Evolutionary conservation across 2,329 filamentous ascomycete species (phyloP).

Genomic region (Phialophora tarda): DNA sequence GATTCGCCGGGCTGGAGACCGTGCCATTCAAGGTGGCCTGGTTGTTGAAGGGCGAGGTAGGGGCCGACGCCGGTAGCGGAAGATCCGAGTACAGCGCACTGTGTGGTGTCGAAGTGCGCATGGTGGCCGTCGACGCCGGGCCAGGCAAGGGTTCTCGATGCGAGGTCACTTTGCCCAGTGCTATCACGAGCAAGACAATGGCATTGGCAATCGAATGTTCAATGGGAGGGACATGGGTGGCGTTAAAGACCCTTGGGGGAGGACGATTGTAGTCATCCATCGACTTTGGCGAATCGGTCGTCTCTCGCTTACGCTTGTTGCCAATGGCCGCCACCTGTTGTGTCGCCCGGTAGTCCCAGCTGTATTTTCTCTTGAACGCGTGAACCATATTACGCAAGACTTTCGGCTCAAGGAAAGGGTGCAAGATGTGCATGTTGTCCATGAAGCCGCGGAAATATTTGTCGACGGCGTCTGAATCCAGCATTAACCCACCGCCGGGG

Average conservation of each 20-base stretch:
- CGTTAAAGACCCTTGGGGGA: conserved; percentile 38
- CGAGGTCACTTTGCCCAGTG: conserved; percentile 81
- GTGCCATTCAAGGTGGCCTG: conserved; percentile 32
- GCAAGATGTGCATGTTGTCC: conserved; percentile 65
- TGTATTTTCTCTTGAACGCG: conserved; percentile 57
- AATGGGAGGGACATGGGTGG: conserved; percentile 38
- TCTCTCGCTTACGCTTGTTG: conserved; percentile 39
- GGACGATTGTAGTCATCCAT: conserved; percentile 28
- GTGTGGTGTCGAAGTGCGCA: conserved; percentile 43
- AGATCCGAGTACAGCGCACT: conserved; percentile 35
- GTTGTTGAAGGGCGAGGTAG: conserved; percentile 35
- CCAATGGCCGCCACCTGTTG: conserved; percentile 29
- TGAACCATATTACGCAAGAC: conserved; percentile 60
- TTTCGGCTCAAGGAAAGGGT: conserved; percentile 66
- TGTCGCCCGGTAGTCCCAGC: conserved; percentile 40
- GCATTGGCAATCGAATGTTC: conserved; percentile 75
- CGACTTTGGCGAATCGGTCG: conserved; percentile 33
- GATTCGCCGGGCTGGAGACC: conserved; percentile 41
- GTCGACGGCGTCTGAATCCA: conserved; percentile 58
- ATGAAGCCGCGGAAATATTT: conserved; percentile 62
- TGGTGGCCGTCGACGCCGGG: conserved; percentile 44
- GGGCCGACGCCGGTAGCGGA: conserved; percentile 38
- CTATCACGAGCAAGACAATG: conserved; percentile 79
- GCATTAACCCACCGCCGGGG: conserved; percentile 56
- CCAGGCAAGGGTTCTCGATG: conserved; percentile 58